Evolutionary conservation across 495 filamentous ascomycete genomes (phyloP), one percentile per base, ranked within the genome.

Genomic region (Penicillium verhagenii): DNA sequence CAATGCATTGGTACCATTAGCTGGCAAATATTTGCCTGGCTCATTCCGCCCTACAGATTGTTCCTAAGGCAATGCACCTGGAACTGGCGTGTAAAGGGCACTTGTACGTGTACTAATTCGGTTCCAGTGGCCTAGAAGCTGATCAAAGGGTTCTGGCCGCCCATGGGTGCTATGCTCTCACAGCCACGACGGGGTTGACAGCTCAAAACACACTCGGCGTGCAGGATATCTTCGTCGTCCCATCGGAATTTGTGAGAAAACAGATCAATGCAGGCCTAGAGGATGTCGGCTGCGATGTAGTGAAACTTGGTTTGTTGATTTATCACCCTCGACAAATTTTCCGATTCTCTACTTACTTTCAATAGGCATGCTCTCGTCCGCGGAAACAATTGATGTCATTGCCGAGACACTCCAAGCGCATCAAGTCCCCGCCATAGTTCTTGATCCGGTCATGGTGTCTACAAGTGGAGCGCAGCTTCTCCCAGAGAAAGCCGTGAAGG

Each of bases 391-490:
- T 59, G 77, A 86, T 53, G 79, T 87, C 37, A 86, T 96, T 46
- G 89, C 88, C 31, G 77, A 87, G 38, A 77, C 84, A 21, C 63
- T 97, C 26, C 67, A 65, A 47, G 68, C 79, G 42, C 82, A 91
- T 62, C 65, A 79, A 16, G 72, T 91, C 18, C 73, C 78, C n/a
- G 72, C 64, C 6, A 73, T 88, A 38, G 89, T 97, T 16, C 71
- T 97, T 37, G 93, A 97, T 70, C 93, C 93, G 25, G 92, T 97
- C 16, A 96, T 97, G 92, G 80, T 96, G 14, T 89, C 93, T 7
- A 97, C 93, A 1, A 89, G 84, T 42, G 91, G 92, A 14, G 82
- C 90, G 7, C 76, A 86, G 63, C 75, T 97, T 29, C 74, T 97
- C 7, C 88, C 90, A 1, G 65, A 81, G 35, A 73, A 82, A 6